Evolutionary conservation across 2,329 filamentous ascomycete species (phyloP), one percentile per base, ranked within the genome.

Genomic region (Alternaria novae-zelandiae): DNA sequence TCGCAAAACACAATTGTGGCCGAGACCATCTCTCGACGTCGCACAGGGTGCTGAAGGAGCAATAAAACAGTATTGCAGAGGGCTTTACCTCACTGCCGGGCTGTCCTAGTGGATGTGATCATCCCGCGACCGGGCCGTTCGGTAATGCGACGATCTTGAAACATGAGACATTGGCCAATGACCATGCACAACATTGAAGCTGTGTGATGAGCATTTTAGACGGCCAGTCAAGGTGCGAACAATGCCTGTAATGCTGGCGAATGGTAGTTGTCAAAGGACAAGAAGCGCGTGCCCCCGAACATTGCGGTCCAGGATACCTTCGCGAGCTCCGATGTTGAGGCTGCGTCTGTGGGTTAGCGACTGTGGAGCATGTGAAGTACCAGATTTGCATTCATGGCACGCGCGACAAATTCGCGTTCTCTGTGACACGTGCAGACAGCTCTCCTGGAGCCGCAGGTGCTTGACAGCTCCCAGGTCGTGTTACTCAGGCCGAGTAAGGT

Each of bases 61-160:
- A 23, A 30, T 53, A 17, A 41, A 28, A 50, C 28, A 49, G 53
- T n/a, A 36, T 59, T 26, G 47, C 28, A 23, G 43, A 23, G 30
- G 41, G 46, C 30, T 44, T 59, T 17, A 17, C 12, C 30, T n/a
- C 17, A 32, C 36, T 61, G 41, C 53, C 20, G 47, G 61, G 53
- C 54, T 61, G 41, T 44, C 58, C 57, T 53, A 28, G 57, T 49
- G 20, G 30, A 51, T n/a, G 20, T 41, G 57, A 56, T 61, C 21
- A 53, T 61, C 47, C 61, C 57, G 58, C 43, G 41, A 46, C 53
- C 46, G 53, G n/a, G n/a, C 46, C 32, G 47, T 51, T 49, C 57
- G 41, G 25, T 57, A 41, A 61, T 64, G 61, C 53, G 61, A 61
- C 61, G 44, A 65, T 53, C 54, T 62, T 65, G 62, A 65, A 65